These are phyloP conservation scores for Claviceps sorghi DNA, from an alignment of 2,329 filamentous ascomycete genomes.

Conservation along the genomic window DNA sequence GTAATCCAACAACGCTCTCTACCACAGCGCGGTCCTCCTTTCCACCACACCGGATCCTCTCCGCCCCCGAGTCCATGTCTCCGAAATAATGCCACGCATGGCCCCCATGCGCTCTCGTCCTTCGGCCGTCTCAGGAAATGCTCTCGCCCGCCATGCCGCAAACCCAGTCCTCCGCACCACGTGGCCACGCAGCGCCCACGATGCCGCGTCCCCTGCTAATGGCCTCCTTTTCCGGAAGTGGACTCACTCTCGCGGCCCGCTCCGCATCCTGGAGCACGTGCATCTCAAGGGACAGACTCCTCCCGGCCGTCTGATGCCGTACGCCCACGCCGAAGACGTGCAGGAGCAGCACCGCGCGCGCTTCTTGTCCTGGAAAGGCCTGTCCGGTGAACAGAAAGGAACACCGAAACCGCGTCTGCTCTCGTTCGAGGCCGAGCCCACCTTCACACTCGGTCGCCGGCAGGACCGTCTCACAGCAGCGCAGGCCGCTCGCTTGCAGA, in stretches of 20 bases:
- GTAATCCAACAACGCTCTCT: background rate
- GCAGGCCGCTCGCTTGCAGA: conserved; percentile 31
- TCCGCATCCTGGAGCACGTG: conserved; percentile 15
- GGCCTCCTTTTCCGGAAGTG: background rate
- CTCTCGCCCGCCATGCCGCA: background rate
- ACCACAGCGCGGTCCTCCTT: background rate
- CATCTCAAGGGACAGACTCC: conserved; percentile 14
- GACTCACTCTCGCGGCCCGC: background rate
- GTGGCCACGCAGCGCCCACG: background rate
- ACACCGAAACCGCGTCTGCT: conserved; percentile 47
- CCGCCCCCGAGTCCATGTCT: background rate
- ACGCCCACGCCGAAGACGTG: conserved; percentile 17
- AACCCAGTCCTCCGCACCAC: background rate
- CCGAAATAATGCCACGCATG: conserved; percentile 1
- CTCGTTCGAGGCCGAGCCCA: conserved; percentile 68
- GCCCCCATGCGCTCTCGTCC: background rate
- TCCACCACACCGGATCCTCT: background rate
- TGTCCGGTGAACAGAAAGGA: conserved; percentile 8
- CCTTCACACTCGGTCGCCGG: conserved; percentile 81
- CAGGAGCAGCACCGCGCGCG: conserved; percentile 21
- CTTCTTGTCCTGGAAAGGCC: conserved; percentile 22
- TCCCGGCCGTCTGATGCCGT: conserved; percentile 14
- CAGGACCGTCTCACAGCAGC: conserved; percentile 38
- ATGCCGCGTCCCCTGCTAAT: background rate
- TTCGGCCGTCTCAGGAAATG: background rate